These are phyloP conservation scores for Zea mays DNA, from an alignment of 176 grass and related monocot genomes.

Conservation along the genomic window DNA sequence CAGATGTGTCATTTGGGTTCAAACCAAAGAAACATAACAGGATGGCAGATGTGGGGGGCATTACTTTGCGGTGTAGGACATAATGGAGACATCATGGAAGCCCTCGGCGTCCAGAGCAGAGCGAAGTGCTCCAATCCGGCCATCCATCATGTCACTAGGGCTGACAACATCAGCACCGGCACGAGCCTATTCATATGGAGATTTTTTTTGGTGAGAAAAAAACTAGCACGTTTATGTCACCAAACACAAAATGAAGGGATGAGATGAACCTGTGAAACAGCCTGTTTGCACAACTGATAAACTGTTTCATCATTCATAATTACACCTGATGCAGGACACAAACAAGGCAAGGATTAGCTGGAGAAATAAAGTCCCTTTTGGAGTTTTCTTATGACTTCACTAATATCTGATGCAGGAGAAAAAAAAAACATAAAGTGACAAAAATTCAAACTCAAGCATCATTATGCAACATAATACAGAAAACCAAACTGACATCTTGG, in stretches of 20 bases:
- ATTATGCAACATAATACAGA: not conserved
- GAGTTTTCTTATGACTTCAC: not conserved
- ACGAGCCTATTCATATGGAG: slow-evolving; percentile 59
- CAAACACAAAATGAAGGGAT: slow-evolving; percentile 25
- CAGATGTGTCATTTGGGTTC: slow-evolving; percentile 23
- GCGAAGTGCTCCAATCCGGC: slow-evolving; percentile 83
- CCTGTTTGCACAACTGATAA: slow-evolving; percentile 96
- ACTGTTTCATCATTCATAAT: slow-evolving; percentile 98
- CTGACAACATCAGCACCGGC: slow-evolving; percentile 97
- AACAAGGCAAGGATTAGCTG: slow-evolving; percentile 28
- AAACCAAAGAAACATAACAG: not conserved
- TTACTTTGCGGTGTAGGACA: slow-evolving; percentile 94
- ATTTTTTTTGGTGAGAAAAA: not conserved
- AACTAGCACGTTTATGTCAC: not conserved
- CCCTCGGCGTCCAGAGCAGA: slow-evolving; percentile 92
- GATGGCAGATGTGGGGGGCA: not conserved
- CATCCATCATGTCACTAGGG: slow-evolving; percentile 99
- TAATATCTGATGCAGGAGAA: not conserved
- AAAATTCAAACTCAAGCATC: not conserved
- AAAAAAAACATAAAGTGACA: not conserved
- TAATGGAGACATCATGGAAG: slow-evolving; percentile 92
- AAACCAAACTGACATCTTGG: not conserved
- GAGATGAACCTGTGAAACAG: slow-evolving; percentile 80
- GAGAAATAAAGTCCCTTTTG: not conserved
- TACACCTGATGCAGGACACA: slow-evolving; percentile 54